phyloP scores from a whole-genome alignment of 306 rosid species.

The Acacia crassicarpa region DNA sequence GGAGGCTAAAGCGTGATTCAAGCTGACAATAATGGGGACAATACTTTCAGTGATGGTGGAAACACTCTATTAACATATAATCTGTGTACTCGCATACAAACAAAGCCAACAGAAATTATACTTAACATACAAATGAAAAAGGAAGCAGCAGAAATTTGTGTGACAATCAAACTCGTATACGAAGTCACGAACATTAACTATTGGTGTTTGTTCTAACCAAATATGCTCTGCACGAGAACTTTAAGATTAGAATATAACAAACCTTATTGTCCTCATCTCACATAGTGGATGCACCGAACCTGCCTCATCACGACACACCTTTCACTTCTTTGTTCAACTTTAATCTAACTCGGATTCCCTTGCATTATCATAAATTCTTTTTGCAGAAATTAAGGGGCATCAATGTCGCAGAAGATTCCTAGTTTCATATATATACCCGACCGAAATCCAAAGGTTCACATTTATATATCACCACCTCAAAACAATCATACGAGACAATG shows the following conservation, averaged over 20 bases:
- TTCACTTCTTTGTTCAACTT: conserved; percentile 2
- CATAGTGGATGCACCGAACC: conserved; percentile 19
- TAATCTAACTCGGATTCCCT: background rate
- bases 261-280: background rate
- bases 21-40: background rate
- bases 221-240: conserved; percentile 3
- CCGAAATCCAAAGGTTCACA: background rate
- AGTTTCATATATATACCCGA: background rate
- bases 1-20: background rate
- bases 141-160: background rate
- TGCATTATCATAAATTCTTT: conserved; percentile 5
- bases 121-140: background rate
- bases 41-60: background rate
- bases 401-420: background rate
- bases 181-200: background rate
- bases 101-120: background rate
- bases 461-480: background rate
- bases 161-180: background rate
- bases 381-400: conserved; percentile 29
- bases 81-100: background rate
- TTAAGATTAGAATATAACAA: background rate
- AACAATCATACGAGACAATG: background rate
- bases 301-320: conserved; percentile 11
- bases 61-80: background rate
- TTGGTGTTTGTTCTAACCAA: conserved; percentile 30